phyloP scores from a whole-genome alignment of 345 rosid species.

The Citrus cavaleriei region DNA sequence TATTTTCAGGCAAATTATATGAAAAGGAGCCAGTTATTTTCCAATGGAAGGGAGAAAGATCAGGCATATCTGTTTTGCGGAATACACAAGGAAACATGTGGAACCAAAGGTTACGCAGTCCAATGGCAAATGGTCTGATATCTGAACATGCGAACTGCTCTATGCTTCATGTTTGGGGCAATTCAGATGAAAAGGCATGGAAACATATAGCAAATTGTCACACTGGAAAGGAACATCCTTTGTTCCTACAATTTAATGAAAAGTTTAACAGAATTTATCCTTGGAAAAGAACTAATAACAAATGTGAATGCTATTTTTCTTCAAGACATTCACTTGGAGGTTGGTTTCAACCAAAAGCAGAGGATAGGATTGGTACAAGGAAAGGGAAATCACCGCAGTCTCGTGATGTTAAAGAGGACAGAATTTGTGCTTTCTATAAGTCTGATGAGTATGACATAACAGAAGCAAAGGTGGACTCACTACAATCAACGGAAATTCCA shows the following conservation, averaged over 20 bases:
- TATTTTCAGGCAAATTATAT: constrained; percentile 40
- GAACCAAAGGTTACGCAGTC: constrained; percentile 20
- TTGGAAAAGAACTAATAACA: constrained; percentile 16
- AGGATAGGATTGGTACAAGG: constrained; percentile 14
- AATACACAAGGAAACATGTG: constrained; percentile 28
- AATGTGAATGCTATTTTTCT: constrained; percentile 27
- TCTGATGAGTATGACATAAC: constrained; percentile 78
- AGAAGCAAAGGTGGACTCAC: constrained; percentile 46
- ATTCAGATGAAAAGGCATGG: constrained; percentile 20
- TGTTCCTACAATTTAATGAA: constrained; percentile 25
- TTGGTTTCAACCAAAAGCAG: constrained; percentile 21
- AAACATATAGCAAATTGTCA: constrained; percentile 20
- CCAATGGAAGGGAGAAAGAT: constrained; percentile 20
- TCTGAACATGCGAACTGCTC: constrained; percentile 20
- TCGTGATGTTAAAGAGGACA: constrained; percentile 23
- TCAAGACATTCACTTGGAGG: constrained; percentile 15
- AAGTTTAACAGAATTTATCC: constrained; percentile 13
- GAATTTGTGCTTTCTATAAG: constrained; percentile 59
- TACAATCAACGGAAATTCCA: constrained; percentile 46
- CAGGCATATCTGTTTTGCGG: constrained; percentile 17
- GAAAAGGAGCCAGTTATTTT: constrained; percentile 26
- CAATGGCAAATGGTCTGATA: constrained; percentile 26
- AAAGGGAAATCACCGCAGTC: constrained; percentile 8
- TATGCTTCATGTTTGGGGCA: constrained; percentile 8
- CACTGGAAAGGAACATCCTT: constrained; percentile 21